Evolutionary conservation across 306 rosid genomes (phyloP).

Genomic region (Erythrophleum fordii): DNA sequence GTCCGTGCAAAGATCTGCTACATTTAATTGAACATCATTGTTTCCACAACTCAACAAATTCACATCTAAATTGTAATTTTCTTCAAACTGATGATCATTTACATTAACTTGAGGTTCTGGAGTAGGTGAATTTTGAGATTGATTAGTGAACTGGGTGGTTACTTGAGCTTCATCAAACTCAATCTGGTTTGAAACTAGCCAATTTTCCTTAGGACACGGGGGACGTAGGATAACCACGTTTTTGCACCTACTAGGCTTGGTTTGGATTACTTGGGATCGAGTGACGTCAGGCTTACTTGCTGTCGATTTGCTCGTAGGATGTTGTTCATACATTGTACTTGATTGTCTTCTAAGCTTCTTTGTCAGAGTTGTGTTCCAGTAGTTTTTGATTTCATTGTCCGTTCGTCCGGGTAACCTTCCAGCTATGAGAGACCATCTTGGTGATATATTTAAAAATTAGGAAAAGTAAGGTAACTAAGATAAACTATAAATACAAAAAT

Average conservation of each 20-base stretch:
- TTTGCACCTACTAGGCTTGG: not conserved
- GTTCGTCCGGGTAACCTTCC: constrained; percentile 24
- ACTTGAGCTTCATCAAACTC: not conserved
- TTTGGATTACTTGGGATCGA: not conserved
- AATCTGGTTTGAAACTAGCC: not conserved
- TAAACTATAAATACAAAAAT: not conserved
- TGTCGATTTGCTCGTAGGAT: not conserved
- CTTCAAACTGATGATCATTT: not conserved
- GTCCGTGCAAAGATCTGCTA: not conserved
- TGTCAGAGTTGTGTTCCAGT: constrained; percentile 18
- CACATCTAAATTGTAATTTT: not conserved
- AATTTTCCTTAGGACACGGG: not conserved
- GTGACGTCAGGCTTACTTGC: not conserved
- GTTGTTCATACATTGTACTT: not conserved
- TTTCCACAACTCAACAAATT: not conserved
- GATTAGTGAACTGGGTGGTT: not conserved
- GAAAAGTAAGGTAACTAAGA: not conserved
- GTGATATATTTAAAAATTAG: not conserved
- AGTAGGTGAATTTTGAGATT: not conserved
- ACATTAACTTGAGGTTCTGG: not conserved
- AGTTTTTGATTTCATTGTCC: constrained; percentile 27
- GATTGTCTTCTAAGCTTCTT: constrained; percentile 4
- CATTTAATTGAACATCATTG: not conserved
- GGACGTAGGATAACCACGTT: constrained; percentile 1
- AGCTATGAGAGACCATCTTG: constrained; percentile 30